Conservation (phyloP, 2,329 filamentous ascomycete species). For the Aspergillus texensis region DNA sequence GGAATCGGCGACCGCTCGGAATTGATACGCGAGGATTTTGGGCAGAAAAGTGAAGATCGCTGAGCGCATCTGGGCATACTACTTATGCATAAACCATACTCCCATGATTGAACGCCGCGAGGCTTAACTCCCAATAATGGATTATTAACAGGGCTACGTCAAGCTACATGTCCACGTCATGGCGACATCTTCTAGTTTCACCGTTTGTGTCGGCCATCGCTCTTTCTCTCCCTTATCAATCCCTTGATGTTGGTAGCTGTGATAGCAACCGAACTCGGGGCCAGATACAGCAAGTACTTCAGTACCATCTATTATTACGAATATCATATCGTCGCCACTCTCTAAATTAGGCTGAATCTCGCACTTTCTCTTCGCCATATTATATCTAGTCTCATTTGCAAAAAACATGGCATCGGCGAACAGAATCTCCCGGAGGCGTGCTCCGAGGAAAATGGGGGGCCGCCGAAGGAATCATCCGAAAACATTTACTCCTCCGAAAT, state of each 20-base stretch:
- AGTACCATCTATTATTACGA: neutral
- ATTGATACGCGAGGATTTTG: neutral
- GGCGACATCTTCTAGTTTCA: neutral
- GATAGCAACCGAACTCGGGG: neutral
- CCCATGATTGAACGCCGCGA: neutral
- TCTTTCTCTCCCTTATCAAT: slow-evolving; percentile 3
- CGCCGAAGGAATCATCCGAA: slow-evolving; percentile 15
- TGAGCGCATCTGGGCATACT: neutral
- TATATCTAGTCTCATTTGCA: neutral
- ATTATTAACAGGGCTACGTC: neutral
- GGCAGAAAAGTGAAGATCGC: slow-evolving; percentile 4
- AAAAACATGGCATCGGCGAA: slow-evolving; percentile 19
- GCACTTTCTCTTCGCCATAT: neutral
- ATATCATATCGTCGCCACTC: neutral
- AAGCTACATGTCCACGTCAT: neutral
- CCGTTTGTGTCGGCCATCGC: neutral
- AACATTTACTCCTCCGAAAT: slow-evolving; percentile 14
- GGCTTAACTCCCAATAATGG: neutral
- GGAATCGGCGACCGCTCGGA: neutral
- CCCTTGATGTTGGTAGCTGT: neutral
- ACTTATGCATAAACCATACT: neutral
- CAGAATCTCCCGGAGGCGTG: slow-evolving; percentile 15
- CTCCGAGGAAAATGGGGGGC: slow-evolving; percentile 9
- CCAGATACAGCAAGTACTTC: neutral
- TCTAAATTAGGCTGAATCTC: neutral